phyloP scores from a whole-genome alignment of 2,329 filamentous ascomycete genomes.

The Cucurbitaria berberidis region DNA sequence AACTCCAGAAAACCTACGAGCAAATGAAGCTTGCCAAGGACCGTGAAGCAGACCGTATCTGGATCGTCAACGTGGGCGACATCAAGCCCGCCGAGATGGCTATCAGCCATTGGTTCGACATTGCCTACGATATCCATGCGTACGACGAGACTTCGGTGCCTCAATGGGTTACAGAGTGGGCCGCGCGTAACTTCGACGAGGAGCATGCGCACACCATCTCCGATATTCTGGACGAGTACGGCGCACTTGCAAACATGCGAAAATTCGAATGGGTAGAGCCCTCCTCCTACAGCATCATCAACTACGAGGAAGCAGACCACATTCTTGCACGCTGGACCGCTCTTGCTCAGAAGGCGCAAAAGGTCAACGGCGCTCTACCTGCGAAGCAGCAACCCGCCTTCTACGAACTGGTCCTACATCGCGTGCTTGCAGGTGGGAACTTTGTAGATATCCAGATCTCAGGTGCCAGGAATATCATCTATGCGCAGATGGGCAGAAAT shows the following conservation, averaged over 20 bases:
- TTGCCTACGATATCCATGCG: conserved; percentile 67
- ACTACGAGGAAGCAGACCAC: conserved; percentile 68
- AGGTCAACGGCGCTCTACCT: conserved; percentile 62
- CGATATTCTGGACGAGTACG: conserved; percentile 62
- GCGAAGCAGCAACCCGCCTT: conserved; percentile 62
- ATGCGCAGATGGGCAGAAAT: conserved; percentile 46
- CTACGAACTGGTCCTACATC: conserved; percentile 68
- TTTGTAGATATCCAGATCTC: conserved; percentile 57
- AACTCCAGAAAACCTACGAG: conserved; percentile 69
- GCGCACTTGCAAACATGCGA: conserved; percentile 62
- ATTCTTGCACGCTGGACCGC: conserved; percentile 63
- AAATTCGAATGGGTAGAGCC: conserved; percentile 69
- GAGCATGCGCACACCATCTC: conserved; percentile 57
- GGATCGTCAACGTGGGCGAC: conserved; percentile 72
- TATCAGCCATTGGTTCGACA: conserved; percentile 70
- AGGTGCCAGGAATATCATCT: conserved; percentile 47
- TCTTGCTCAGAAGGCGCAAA: conserved; percentile 61
- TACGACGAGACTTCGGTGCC: conserved; percentile 64
- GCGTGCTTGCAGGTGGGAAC: conserved; percentile 63
- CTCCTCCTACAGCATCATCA: conserved; percentile 64
- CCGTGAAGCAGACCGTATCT: conserved; percentile 65
- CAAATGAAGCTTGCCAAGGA: conserved; percentile 69
- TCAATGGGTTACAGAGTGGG: conserved; percentile 64
- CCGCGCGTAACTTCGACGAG: conserved; percentile 62
- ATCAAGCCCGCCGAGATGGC: conserved; percentile 70